Evolutionary conservation across 2,329 filamentous ascomycete genomes (phyloP).

Genomic region (Pseudohalonectria lignicola): DNA sequence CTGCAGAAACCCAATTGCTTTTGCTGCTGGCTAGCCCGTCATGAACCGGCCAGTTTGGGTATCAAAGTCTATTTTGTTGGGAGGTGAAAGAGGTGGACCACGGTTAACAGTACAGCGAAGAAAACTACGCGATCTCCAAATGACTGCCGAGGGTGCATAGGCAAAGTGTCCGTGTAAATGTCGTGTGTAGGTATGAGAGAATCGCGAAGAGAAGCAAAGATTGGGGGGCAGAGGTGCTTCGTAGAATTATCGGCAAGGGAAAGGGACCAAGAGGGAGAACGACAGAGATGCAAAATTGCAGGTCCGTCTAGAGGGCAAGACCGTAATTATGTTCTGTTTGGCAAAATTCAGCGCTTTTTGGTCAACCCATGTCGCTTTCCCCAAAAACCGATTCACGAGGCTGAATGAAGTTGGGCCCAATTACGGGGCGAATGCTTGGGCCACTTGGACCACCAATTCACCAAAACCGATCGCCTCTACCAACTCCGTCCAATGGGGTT

Average conservation of each 20-base stretch:
- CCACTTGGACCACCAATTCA: conserved; percentile 1
- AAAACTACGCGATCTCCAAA: not conserved
- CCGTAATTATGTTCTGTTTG: no score
- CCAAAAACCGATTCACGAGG: conserved; percentile 3
- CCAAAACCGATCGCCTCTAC: conserved; percentile 3
- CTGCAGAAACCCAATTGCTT: not conserved
- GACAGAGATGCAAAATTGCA: no score
- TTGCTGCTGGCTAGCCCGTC: not conserved
- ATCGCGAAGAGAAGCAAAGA: no score
- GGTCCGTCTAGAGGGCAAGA: no score
- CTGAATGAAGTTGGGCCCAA: conserved; percentile 1
- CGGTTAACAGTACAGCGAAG: not conserved
- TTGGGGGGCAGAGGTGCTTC: no score
- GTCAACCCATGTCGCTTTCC: conserved; percentile 3
- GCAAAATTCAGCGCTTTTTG: conserved; percentile 3
- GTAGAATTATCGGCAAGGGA: no score
- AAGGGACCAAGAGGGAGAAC: no score
- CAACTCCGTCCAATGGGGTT: conserved; percentile 2
- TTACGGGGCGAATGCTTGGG: not conserved
- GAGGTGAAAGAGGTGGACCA: not conserved
- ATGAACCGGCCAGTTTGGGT: not conserved
- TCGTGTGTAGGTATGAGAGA: no score
- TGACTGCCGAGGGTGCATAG: not conserved
- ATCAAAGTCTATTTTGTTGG: conserved; percentile 1
- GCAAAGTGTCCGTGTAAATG: not conserved